Percentiles rank a stretch among this genome's conserved stretches.
These are phyloP conservation scores for Saccharomyces hybrid DNA, from an alignment of 1,139 yeast genomes.

Conservation along the genomic window DNA sequence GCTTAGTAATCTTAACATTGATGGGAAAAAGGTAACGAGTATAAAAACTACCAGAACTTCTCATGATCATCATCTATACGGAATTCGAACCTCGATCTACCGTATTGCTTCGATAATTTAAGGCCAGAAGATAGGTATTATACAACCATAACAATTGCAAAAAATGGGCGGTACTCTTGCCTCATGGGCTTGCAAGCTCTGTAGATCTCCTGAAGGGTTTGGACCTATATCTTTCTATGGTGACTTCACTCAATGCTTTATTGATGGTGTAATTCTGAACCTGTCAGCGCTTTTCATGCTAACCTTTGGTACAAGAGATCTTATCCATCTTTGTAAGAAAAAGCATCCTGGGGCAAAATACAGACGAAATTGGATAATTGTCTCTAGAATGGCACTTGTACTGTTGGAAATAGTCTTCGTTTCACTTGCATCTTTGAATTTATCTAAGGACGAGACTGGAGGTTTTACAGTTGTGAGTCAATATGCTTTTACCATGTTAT, in stretches of 20 bases:
- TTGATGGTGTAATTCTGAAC: constrained; percentile 59
- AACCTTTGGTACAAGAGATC: constrained; percentile 41
- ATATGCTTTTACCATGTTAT: constrained; percentile 24
- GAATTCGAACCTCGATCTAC: neutral
- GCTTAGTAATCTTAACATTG: neutral
- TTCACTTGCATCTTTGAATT: constrained; percentile 17
- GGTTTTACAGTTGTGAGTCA: constrained; percentile 27
- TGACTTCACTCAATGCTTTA: constrained; percentile 76
- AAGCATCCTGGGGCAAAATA: constrained; percentile 35
- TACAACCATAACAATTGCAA: neutral
- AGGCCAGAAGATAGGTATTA: neutral
- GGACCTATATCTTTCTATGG: constrained; percentile 58
- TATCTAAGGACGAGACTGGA: constrained; percentile 12
- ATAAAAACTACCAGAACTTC: neutral
- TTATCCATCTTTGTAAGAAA: constrained; percentile 27
- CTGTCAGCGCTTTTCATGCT: constrained; percentile 47
- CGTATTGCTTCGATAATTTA: neutral
- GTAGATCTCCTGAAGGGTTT: constrained; percentile 52
- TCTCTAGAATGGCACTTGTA: constrained; percentile 31
- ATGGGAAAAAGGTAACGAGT: neutral
- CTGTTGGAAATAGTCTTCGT: constrained; percentile 27
- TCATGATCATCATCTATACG: neutral
- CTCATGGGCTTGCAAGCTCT: constrained; percentile 18
- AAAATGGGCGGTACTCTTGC: constrained; percentile 1
- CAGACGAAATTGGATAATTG: constrained; percentile 35